Evolutionary conservation across 257 asterid species (phyloP).

Genomic region (Leptodermis oblonga): DNA sequence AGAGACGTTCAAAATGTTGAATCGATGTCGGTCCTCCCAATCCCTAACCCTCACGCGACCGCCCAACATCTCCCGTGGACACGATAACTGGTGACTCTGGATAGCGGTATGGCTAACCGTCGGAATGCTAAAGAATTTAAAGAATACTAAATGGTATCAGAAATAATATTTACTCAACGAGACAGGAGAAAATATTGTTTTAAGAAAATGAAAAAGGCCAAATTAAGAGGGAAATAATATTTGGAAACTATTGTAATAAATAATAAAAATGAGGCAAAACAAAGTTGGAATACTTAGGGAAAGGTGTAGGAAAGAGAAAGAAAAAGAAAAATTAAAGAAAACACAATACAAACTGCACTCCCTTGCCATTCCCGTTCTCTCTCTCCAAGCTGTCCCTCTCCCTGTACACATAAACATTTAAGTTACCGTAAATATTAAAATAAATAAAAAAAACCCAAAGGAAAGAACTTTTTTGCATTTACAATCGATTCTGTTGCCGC

Average conservation of each 20-base stretch:
- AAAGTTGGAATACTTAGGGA: neutral
- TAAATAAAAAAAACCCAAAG: neutral
- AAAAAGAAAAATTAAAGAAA: neutral
- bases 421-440: neutral
- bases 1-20: no score
- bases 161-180: no score
- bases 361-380: neutral
- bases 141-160: no score
- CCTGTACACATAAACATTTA: slow-evolving; percentile 1
- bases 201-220: no score
- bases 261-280: neutral
- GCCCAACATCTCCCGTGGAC: no score
- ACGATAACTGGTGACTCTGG: no score
- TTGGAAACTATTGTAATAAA: no score
- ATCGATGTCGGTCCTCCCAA: no score
- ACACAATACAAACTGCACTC: slow-evolving; percentile 6
- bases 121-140: no score
- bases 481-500: slow-evolving; percentile 53
- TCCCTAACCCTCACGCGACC: no score
- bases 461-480: slow-evolving; percentile 14
- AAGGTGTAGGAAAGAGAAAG: neutral
- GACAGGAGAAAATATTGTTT: neutral
- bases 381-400: slow-evolving; percentile 3
- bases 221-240: neutral
- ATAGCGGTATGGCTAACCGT: no score